Base-by-base conservation (phyloP, 148 eudicot genomes). In the Rhododendron molle region DNA sequence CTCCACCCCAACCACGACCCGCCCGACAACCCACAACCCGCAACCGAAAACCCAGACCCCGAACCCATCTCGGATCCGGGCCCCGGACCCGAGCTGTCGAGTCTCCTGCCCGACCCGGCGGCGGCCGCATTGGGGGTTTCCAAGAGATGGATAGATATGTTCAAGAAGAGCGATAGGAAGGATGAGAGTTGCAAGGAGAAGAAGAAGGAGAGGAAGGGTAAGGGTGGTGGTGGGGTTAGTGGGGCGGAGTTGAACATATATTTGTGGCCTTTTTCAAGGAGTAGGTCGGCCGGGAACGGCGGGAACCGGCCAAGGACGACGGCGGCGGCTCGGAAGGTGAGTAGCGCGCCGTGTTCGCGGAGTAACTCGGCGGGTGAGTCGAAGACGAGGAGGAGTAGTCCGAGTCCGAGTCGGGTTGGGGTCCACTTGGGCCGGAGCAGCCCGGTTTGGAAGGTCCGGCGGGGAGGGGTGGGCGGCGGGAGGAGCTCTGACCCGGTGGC, bases 261-360 rank as follows among this genome's bases (percentile, higher is more conserved):
- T 12, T 80, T 96, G 40, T 96, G 99, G 99, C 99, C 99, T 7
- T 96, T 96, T 76, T 91, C 95, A 0, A 78, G 99, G 86, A 96
- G 98, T 81, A 95, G 96, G 82, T 96, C 99, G 13, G 96, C 98
- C 28, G 99, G 99, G 0, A 96, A 88, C 87, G 94, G 93, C 54
- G 89, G 89, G 7, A 58, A 54, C 50, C 88, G 97, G 87, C 92
- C 98, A 47, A 86, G 83, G 76, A 34, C 81, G 74, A 52, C 81
- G 73, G 58, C 81, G 74, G 60, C 86, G 36, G 28, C 83, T 38
- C 90, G 99, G 92, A 95, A 95, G 44, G 96, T 89, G 12, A 94
- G 95, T 79, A 94, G 97, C 58, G 99, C 99, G 44, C 99, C 99
- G 10, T 96, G 99, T 38, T 96, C 99, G 4, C 82, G 99, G 83